Evolutionary conservation across 257 asterid species (phyloP).

Genomic region (Phtheirospermum japonicum): DNA sequence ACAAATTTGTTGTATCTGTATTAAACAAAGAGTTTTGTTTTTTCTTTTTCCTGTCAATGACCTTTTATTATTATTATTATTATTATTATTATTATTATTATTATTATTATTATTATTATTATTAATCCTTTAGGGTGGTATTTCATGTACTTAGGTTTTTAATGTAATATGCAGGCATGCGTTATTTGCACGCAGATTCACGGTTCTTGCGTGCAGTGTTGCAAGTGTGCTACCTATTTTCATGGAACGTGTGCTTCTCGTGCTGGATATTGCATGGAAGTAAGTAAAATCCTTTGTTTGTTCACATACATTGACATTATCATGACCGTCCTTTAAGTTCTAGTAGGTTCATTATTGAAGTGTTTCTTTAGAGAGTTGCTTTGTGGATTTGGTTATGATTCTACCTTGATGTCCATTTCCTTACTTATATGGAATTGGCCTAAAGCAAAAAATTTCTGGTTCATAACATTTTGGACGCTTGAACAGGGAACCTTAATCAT

Average conservation of each 20-base stretch:
- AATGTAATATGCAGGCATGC: constrained; percentile 61
- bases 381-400: background rate
- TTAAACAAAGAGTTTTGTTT: background rate
- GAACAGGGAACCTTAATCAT: no score
- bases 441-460: no score
- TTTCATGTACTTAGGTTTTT: background rate
- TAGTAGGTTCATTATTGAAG: background rate
- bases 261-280: constrained; percentile 95
- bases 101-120: no score
- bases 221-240: constrained; percentile 78
- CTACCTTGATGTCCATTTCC: constrained; percentile 8
- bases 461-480: no score
- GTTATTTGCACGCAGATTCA: constrained; percentile 82
- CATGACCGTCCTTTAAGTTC: constrained; percentile 5
- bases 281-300: constrained; percentile 37
- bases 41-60: constrained; percentile 5
- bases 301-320: constrained; percentile 6
- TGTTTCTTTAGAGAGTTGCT: background rate
- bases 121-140: no score
- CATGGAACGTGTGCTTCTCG: constrained; percentile 91
- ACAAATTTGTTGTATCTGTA: constrained; percentile 5
- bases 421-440: background rate
- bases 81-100: background rate
- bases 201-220: constrained; percentile 92
- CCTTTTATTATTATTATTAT: background rate